Percentiles rank a stretch among this genome's conserved stretches.
phyloP scores from a whole-genome alignment of 2,329 filamentous ascomycete species.

The Sporothrix schenckii region DNA sequence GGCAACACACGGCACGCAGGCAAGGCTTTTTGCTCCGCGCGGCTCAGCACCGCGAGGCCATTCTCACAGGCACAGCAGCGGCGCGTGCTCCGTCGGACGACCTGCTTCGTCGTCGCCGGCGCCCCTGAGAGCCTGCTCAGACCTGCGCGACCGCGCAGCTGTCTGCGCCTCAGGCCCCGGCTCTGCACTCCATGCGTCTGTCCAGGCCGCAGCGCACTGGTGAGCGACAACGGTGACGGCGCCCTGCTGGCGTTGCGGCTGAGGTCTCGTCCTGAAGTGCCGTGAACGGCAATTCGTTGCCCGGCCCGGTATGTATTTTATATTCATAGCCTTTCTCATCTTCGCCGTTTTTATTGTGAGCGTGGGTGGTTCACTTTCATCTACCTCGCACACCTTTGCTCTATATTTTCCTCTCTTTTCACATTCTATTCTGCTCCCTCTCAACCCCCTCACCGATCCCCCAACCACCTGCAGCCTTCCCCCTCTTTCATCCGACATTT shows the following conservation, averaged over 20 bases:
- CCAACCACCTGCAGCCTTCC: neutral
- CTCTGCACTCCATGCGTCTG: constrained; percentile 13
- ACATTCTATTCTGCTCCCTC: neutral
- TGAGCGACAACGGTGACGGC: neutral
- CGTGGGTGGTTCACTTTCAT: no score
- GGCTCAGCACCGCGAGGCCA: neutral
- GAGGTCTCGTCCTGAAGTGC: neutral
- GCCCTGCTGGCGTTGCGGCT: neutral
- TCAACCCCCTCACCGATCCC: neutral
- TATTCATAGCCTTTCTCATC: neutral
- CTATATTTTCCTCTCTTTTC: neutral
- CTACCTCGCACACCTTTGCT: neutral
- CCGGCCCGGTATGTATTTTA: neutral
- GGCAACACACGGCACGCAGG: constrained; percentile 1
- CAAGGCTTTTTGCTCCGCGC: neutral
- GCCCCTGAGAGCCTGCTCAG: neutral
- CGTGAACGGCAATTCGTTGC: neutral
- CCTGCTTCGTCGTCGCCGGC: neutral
- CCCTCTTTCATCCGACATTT: neutral
- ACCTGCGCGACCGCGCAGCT: neutral
- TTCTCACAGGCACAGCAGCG: neutral
- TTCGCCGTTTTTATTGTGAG: neutral
- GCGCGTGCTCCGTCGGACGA: neutral
- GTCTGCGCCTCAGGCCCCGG: neutral
- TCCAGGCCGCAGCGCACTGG: neutral